Evolutionary conservation across 2,329 filamentous ascomycete genomes (phyloP).

Genomic region (Zymoseptoria brevis): DNA sequence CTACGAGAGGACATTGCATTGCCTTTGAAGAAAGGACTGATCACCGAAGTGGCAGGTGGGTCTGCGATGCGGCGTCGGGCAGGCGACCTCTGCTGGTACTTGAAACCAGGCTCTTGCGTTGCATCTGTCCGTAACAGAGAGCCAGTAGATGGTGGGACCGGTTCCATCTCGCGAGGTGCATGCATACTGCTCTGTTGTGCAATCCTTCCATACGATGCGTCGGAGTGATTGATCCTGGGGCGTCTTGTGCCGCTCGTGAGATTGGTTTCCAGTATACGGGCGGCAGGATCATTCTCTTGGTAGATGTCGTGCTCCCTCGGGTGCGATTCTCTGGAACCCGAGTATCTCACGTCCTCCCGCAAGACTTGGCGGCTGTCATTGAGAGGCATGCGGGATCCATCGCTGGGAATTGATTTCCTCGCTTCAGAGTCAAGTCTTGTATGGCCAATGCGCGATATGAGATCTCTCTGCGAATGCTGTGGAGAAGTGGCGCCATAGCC

Average conservation of each 20-base stretch:
- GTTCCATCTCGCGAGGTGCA: background rate
- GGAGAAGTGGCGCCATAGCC: background rate
- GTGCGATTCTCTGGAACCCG: background rate
- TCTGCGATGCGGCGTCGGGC: background rate
- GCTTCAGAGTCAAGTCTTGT: background rate
- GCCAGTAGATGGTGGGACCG: background rate
- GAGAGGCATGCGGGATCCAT: background rate
- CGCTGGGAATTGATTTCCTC: background rate
- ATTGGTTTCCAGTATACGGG: background rate
- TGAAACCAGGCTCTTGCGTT: background rate
- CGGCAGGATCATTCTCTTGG: background rate
- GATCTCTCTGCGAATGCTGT: background rate
- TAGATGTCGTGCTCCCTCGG: background rate
- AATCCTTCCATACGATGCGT: slow-evolving; percentile 3
- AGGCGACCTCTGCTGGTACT: background rate
- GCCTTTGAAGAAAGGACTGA: slow-evolving; percentile 34
- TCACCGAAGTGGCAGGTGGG: slow-evolving; percentile 21
- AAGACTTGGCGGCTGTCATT: background rate
- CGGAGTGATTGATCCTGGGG: background rate
- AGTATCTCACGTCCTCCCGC: background rate
- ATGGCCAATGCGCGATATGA: background rate
- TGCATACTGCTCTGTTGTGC: background rate
- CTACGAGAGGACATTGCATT: background rate
- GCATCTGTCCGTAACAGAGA: background rate
- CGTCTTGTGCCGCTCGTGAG: background rate